A percentile compares a stretch with the other conserved stretches of the same genome.
phyloP scores from a whole-genome alignment of 169 alveolate genomes.

The Plasmodium reichenowi region DNA sequence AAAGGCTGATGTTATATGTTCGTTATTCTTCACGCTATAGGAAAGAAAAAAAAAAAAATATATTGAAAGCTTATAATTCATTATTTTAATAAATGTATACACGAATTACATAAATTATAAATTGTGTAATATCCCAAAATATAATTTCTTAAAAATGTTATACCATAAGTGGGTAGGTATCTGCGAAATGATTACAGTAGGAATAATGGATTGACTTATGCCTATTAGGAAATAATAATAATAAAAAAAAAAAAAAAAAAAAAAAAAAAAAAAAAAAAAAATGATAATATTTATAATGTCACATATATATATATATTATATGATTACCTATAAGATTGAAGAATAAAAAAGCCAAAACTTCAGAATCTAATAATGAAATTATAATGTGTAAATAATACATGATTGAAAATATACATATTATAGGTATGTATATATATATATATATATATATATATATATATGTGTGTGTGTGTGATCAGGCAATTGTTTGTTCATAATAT shows the following conservation, averaged over 20 bases:
- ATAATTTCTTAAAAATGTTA: neutral
- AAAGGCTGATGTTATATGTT: conserved; percentile 64
- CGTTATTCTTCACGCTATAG: conserved; percentile 67
- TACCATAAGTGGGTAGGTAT: conserved; percentile 74
- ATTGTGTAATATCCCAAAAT: neutral
- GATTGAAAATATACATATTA: neutral
- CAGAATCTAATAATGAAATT: conserved; percentile 29
- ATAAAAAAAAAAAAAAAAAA: neutral
- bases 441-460: neutral
- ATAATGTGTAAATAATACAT: neutral
- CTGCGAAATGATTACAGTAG: conserved; percentile 74
- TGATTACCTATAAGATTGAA: conserved; percentile 64
- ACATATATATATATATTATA: conserved; percentile 2
- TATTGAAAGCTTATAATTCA: neutral
- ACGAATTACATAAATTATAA: neutral
- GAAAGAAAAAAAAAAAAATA: neutral
- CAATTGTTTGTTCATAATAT: neutral
- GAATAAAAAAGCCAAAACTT: conserved; percentile 58
- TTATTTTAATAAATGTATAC: neutral
- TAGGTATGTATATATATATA: neutral
- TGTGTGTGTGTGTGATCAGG: neutral
- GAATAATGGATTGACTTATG: conserved; percentile 73
- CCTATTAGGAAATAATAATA: conserved; percentile 20
- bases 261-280: neutral
- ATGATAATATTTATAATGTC: neutral